phyloP scores from a whole-genome alignment of 768 basidiomycete genomes.

The Neoboletus magnificus region DNA sequence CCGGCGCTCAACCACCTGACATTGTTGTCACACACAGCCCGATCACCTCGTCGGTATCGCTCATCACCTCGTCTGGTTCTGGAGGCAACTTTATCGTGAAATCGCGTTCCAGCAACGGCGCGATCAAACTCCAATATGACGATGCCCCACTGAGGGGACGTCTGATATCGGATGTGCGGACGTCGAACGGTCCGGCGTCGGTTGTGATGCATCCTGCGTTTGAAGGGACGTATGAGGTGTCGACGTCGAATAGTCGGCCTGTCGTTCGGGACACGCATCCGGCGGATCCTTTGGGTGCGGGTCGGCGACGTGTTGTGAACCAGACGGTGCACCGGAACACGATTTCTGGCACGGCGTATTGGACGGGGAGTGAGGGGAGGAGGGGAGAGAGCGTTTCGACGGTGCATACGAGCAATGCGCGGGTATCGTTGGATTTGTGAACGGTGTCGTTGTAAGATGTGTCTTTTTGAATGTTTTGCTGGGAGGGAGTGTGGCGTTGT shows the following conservation, averaged over 20 bases:
- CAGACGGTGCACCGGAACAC: neutral
- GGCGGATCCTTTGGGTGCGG: slow-evolving; percentile 31
- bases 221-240: slow-evolving; percentile 38
- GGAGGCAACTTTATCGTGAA: slow-evolving; percentile 33
- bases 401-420: slow-evolving; percentile 23
- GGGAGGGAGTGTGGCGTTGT: no score
- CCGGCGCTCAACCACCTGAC: neutral
- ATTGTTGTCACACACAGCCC: slow-evolving; percentile 1
- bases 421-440: slow-evolving; percentile 21
- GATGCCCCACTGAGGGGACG: slow-evolving; percentile 29
- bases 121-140: slow-evolving; percentile 25
- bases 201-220: slow-evolving; percentile 34
- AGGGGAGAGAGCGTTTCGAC: neutral
- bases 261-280: slow-evolving; percentile 9
- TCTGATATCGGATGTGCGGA: slow-evolving; percentile 32
- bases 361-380: neutral
- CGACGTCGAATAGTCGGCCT: slow-evolving; percentile 22
- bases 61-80: slow-evolving; percentile 26
- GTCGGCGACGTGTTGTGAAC: slow-evolving; percentile 26
- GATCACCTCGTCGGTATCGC: slow-evolving; percentile 19
- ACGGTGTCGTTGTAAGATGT: no score
- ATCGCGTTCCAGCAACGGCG: slow-evolving; percentile 34
- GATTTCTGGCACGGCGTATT: slow-evolving; percentile 17
- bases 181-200: slow-evolving; percentile 32
- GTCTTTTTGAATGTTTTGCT: no score